Base-by-base conservation (phyloP, 495 filamentous ascomycete genomes). In the Hypoxylon trugodes region DNA sequence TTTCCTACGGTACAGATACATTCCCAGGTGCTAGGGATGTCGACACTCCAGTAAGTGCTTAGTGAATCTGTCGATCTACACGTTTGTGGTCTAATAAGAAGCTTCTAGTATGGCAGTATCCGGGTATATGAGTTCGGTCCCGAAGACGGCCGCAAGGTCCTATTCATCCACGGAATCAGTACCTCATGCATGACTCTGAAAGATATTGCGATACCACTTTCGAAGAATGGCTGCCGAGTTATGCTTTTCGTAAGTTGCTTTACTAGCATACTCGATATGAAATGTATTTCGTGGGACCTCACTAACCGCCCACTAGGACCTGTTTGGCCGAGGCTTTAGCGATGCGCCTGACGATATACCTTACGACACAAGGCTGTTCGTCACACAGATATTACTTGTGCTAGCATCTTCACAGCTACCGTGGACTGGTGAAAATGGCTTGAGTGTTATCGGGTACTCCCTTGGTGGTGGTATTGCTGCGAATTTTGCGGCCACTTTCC, bases 101-200 rank as follows among this genome's bases (percentile, higher is more conserved):
- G n/a, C 9, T 54, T 78, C 7, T 83, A 92, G 55, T 96, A 93
- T 65, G 93, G 94, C 16, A 86, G 81, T 21, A 88, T 92, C 21
- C 79, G 90, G 32, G 89, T 93, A 9, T 96, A 96, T 70, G 94
- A 98, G 81, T 96, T 87, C 80, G 94, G 94, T 6, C 92, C 92
- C n/a, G 84, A 87, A 53, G 73, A 85, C 46, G 93, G 93, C 2
- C 76, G 81, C 16, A 96, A 92, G 69, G 89, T 96, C 1, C 66
- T 97, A 30, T 76, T 96, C 18, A 76, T 97, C 16, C 93, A 96
- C 70, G 94, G 94, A 22, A 96, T 96, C 68, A 89, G 85, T 46
- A 98, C 90, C 1, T 90, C 94, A 2, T 90, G 89, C 73, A 81
- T 90, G 63, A 84, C 91, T 2, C 78, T 96, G 1, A 83, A 85